Base-by-base conservation (phyloP, 345 rosid species). In the Hibiscus syriacus region DNA sequence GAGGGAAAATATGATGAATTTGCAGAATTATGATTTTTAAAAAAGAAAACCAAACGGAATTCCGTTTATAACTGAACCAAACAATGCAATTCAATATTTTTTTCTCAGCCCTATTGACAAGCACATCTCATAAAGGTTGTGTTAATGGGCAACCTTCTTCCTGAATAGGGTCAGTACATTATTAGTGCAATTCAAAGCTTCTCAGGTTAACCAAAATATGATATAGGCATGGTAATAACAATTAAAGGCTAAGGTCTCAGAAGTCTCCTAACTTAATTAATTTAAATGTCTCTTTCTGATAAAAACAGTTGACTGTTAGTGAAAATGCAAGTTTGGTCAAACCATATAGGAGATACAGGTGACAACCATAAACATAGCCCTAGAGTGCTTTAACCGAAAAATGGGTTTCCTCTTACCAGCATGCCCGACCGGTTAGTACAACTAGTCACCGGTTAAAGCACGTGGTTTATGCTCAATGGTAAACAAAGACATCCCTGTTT, bases 401-500 rank as follows among this genome's bases (percentile, higher is more conserved):
- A 12, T 2, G 19, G 48, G 13, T 12, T 39, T 39, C 53, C 52
- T 3, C 34, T 8, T 43, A 63, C 36, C 36, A 20, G 66, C 49
- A 64, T 38, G 61, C 9, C 26, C 25, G 64, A 41, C 16, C 16
- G 49, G 14, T 46, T 27, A 48, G 26, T 17, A 36, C 17, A 16
- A 30, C 77, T 79, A 86, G 70, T 85, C 85, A 67, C 96, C 97
- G 3, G 86, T 89, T 73, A 91, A 84, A 69, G 99, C 97, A 60
- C 92, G 83, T 2, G 99, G 95, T 70, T 91, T 78, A 69, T 91
- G 97, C 74, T 78, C 83, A 20, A 91, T 74, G 1, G 96, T 86
- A 39, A 69, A 68, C 61, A 94, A 81, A 25, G 96, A 86, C 92
- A 94, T 86, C 70, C 90, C 99, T 4, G 92, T 84, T 84, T 94